Evolutionary conservation across 73 alveolate genomes (phyloP).

Genomic region (Effrenium voratum): DNA sequence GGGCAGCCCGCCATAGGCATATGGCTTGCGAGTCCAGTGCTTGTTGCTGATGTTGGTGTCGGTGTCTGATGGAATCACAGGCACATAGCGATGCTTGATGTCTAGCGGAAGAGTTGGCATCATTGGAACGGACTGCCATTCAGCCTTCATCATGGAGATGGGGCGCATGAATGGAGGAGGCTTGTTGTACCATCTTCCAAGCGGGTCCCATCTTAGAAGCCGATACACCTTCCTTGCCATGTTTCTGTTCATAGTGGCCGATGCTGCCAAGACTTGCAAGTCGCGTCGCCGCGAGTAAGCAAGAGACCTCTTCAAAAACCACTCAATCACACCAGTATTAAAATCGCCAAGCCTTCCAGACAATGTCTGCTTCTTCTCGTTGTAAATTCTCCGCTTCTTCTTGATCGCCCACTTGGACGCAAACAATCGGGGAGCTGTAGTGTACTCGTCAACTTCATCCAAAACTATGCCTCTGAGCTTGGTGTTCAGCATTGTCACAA

Average conservation of each 20-base stretch:
- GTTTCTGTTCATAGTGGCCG: slow-evolving; percentile 71
- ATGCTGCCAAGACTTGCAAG: slow-evolving; percentile 66
- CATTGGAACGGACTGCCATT: slow-evolving; percentile 61
- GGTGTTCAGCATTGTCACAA: slow-evolving; percentile 11
- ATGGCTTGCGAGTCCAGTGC: slow-evolving; percentile 76
- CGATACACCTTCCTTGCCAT: slow-evolving; percentile 72
- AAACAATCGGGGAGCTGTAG: slow-evolving; percentile 49
- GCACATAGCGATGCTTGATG: slow-evolving; percentile 47
- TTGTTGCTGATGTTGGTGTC: slow-evolving; percentile 45
- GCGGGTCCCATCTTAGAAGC: slow-evolving; percentile 56
- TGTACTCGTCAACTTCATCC: slow-evolving; percentile 67
- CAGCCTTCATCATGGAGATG: slow-evolving; percentile 54
- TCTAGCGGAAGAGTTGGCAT: slow-evolving; percentile 58
- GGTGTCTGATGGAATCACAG: slow-evolving; percentile 22
- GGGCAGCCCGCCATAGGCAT: slow-evolving; percentile 38
- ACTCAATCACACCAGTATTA: slow-evolving; percentile 47
- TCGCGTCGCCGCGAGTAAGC: slow-evolving; percentile 44
- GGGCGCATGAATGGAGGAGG: slow-evolving; percentile 75
- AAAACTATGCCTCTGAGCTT: slow-evolving; percentile 24
- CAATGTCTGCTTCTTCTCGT: slow-evolving; percentile 25
- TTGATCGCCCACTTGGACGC: slow-evolving; percentile 86
- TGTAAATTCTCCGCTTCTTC: slow-evolving; percentile 68
- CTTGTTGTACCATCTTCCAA: slow-evolving; percentile 27
- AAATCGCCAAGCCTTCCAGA: slow-evolving; percentile 37
- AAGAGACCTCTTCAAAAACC: slow-evolving; percentile 43